These are phyloP conservation scores for Zygosaccharomyces pseudobailii DNA, from an alignment of 1,139 yeast species.

Conservation along the genomic window DNA sequence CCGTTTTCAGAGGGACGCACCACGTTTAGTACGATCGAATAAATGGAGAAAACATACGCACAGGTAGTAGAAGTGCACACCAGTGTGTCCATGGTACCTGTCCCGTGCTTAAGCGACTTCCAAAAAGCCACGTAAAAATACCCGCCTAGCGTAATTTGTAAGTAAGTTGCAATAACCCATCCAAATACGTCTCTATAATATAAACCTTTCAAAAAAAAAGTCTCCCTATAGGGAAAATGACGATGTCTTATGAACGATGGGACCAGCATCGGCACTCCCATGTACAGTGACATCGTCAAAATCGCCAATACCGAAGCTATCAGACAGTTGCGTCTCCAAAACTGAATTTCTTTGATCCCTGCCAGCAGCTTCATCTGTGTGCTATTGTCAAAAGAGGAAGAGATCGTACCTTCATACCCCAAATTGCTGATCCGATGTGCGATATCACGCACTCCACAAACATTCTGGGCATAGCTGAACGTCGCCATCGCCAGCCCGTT, in stretches of 20 bases:
- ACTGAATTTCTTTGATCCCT: conserved; percentile 63
- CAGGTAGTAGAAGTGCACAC: conserved; percentile 79
- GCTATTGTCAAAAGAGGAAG: conserved; percentile 23
- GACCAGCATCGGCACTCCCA: conserved; percentile 27
- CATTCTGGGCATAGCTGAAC: conserved; percentile 42
- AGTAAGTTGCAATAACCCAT: conserved; percentile 54
- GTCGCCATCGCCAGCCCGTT: background rate
- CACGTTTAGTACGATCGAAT: conserved; percentile 48
- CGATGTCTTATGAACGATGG: conserved; percentile 12
- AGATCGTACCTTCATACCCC: conserved; percentile 47
- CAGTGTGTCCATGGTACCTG: conserved; percentile 95
- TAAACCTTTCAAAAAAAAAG: conserved; percentile 43
- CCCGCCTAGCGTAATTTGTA: conserved; percentile 60
- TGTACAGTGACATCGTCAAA: conserved; percentile 25
- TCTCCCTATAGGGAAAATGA: conserved; percentile 24
- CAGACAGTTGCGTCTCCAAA: conserved; percentile 59
- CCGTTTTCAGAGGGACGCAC: conserved; percentile 28
- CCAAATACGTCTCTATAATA: conserved; percentile 60
- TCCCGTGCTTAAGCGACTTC: conserved; percentile 59
- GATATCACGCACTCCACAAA: conserved; percentile 54
- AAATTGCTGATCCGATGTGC: conserved; percentile 44
- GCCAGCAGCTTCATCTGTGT: conserved; percentile 67
- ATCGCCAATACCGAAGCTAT: conserved; percentile 36
- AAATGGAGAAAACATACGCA: conserved; percentile 68
- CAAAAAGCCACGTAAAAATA: conserved; percentile 61